Conservation (phyloP, 345 rosid species). For the Theobroma cacao region DNA sequence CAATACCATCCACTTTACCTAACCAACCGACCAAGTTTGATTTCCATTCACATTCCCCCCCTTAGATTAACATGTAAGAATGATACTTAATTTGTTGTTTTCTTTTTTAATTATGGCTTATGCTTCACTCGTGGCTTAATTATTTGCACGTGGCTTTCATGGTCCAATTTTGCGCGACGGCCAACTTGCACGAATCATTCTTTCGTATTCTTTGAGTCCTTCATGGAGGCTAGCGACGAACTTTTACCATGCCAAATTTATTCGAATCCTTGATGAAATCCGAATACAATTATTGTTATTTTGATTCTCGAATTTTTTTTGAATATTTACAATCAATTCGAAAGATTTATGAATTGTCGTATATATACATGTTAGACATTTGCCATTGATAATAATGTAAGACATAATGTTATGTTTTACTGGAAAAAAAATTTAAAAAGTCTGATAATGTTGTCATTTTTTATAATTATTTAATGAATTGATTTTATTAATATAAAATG, state of each 20-base stretch:
- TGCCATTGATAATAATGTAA: too few species aligned
- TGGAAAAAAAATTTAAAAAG: too few species aligned
- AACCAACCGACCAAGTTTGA: conserved; percentile 34
- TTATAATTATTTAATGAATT: too few species aligned
- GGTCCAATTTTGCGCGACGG: conserved; percentile 7
- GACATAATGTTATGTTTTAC: too few species aligned
- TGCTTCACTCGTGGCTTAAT: conserved; percentile 6
- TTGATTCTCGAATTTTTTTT: neutral
- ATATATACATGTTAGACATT: too few species aligned
- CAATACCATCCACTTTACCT: conserved; percentile 29
- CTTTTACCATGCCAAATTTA: neutral
- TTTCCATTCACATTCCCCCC: conserved; percentile 19
- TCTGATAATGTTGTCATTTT: too few species aligned
- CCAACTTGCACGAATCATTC: conserved; percentile 10
- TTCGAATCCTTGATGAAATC: neutral
- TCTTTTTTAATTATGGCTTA: too few species aligned
- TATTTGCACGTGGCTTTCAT: conserved; percentile 10
- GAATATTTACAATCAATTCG: neutral
- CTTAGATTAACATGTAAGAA: neutral
- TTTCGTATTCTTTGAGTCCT: neutral
- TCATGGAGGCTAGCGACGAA: conserved; percentile 1
- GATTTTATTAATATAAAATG: too few species aligned
- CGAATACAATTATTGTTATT: neutral
- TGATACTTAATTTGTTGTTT: neutral
- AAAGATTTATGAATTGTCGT: neutral